Percentiles rank a stretch among this genome's conserved stretches.
Conservation (phyloP, 2,329 filamentous ascomycete genomes). For the Venturia aucupariae region DNA sequence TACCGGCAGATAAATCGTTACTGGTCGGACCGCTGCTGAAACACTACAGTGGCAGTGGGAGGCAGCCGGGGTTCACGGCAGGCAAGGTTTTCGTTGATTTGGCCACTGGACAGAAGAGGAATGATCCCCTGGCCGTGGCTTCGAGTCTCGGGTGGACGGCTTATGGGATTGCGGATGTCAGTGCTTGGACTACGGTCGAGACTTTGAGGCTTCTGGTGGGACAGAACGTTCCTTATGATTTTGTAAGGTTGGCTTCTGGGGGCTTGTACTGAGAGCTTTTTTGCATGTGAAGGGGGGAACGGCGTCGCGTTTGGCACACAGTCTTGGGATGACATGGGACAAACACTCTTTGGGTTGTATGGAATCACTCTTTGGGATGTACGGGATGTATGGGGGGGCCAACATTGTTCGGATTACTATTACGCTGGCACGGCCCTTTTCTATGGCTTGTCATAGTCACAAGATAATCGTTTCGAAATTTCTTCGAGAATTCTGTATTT, state of each 20-base stretch:
- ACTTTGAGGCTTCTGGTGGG: slow-evolving; percentile 69
- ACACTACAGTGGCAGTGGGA: slow-evolving; percentile 49
- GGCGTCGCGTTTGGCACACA: neutral
- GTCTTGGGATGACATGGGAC: neutral
- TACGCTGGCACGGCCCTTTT: too few species aligned
- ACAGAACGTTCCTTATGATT: slow-evolving; percentile 81
- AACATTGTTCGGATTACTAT: too few species aligned
- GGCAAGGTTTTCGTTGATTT: slow-evolving; percentile 69
- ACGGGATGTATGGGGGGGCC: too few species aligned
- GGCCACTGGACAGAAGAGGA: slow-evolving; percentile 52
- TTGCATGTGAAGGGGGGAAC: too few species aligned
- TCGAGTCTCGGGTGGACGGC: slow-evolving; percentile 68
- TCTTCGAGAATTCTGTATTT: too few species aligned
- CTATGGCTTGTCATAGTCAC: neutral
- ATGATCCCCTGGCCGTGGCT: slow-evolving; percentile 61
- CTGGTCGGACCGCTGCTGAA: slow-evolving; percentile 70
- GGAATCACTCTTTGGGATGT: too few species aligned
- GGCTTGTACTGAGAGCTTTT: slow-evolving; percentile 24
- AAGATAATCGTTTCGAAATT: neutral
- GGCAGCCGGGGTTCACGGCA: slow-evolving; percentile 23
- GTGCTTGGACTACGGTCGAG: slow-evolving; percentile 77
- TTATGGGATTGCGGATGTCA: slow-evolving; percentile 70
- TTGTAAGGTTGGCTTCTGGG: slow-evolving; percentile 65
- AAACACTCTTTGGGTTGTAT: neutral
- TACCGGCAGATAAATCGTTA: slow-evolving; percentile 68